Conservation (phyloP, 1,284 basidiomycete species). For the Sporisorium sorghi region DNA sequence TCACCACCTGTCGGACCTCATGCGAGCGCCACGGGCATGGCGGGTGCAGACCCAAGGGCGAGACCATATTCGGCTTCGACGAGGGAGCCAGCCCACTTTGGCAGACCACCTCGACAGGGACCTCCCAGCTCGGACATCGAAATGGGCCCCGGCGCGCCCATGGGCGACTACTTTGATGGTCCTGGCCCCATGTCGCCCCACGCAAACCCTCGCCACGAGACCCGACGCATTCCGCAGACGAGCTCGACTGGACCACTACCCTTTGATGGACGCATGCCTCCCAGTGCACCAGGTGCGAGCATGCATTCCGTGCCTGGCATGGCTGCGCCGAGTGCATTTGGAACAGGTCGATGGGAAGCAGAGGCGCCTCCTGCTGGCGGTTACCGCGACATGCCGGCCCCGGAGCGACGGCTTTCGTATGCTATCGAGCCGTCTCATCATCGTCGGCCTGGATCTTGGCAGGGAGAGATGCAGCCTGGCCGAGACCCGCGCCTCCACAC, state of each 20-base stretch:
- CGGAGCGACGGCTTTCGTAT: constrained; percentile 27
- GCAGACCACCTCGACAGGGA: constrained; percentile 18
- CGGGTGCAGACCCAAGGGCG: constrained; percentile 15
- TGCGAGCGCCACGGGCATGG: constrained; percentile 9
- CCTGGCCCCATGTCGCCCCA: constrained; percentile 27
- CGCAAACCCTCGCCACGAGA: constrained; percentile 19
- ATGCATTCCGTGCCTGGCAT: constrained; percentile 3
- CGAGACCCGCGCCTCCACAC: constrained; percentile 4
- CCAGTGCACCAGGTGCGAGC: constrained; percentile 5
- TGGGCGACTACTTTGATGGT: constrained; percentile 25
- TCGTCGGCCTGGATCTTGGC: constrained; percentile 24
- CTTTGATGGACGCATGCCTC: constrained; percentile 17
- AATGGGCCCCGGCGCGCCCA: neutral
- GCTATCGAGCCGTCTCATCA: constrained; percentile 10
- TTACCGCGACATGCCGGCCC: constrained; percentile 12
- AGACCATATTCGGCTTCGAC: constrained; percentile 7
- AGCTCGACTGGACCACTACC: constrained; percentile 12
- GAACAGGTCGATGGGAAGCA: constrained; percentile 21
- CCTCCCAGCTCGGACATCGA: constrained; percentile 16
- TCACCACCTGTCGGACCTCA: constrained; percentile 25
- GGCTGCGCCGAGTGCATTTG: constrained; percentile 14
- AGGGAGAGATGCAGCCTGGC: constrained; percentile 19
- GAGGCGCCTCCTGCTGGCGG: constrained; percentile 6
- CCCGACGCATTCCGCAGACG: constrained; percentile 12
- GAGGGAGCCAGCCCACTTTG: constrained; percentile 12